Conservation (phyloP, 2,329 filamentous ascomycete genomes). For the Xylariales sp. region DNA sequence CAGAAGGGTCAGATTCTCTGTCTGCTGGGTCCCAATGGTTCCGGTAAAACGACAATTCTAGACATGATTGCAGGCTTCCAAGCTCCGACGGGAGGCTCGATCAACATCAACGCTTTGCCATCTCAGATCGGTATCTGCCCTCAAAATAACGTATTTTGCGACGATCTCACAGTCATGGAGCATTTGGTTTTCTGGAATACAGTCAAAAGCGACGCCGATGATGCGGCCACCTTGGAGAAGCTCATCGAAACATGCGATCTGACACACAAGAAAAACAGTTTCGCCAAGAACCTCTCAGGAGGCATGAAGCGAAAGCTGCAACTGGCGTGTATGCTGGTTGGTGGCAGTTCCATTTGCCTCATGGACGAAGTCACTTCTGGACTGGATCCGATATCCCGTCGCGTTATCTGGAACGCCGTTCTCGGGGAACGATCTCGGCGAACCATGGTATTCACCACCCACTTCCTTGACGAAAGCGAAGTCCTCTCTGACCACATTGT, state of each 20-base stretch:
- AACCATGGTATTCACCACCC: slow-evolving; percentile 22
- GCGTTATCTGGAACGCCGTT: slow-evolving; percentile 25
- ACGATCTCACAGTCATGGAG: slow-evolving; percentile 65
- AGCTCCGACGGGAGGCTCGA: slow-evolving; percentile 53
- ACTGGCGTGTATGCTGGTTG: slow-evolving; percentile 74
- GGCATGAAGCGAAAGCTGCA: slow-evolving; percentile 75
- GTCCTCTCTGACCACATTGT: slow-evolving; percentile 22
- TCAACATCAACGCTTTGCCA: slow-evolving; percentile 49
- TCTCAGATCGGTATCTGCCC: slow-evolving; percentile 60
- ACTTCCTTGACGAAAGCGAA: slow-evolving; percentile 26
- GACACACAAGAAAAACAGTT: slow-evolving; percentile 55
- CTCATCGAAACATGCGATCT: slow-evolving; percentile 63
- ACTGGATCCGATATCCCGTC: slow-evolving; percentile 64
- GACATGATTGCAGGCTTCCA: slow-evolving; percentile 64
- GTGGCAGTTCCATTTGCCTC: slow-evolving; percentile 66
- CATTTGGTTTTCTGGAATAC: slow-evolving; percentile 67
- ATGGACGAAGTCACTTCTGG: slow-evolving; percentile 73
- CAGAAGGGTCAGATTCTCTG: slow-evolving; percentile 59
- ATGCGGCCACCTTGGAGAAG: slow-evolving; percentile 40
- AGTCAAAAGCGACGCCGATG: slow-evolving; percentile 52
- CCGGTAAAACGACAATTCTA: slow-evolving; percentile 66
- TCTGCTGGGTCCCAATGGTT: slow-evolving; percentile 65
- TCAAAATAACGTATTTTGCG: slow-evolving; percentile 74
- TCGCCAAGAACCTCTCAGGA: slow-evolving; percentile 62
- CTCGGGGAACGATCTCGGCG: slow-evolving; percentile 20